Conservation (phyloP, 306 rosid genomes). For the Trifolium repens region DNA sequence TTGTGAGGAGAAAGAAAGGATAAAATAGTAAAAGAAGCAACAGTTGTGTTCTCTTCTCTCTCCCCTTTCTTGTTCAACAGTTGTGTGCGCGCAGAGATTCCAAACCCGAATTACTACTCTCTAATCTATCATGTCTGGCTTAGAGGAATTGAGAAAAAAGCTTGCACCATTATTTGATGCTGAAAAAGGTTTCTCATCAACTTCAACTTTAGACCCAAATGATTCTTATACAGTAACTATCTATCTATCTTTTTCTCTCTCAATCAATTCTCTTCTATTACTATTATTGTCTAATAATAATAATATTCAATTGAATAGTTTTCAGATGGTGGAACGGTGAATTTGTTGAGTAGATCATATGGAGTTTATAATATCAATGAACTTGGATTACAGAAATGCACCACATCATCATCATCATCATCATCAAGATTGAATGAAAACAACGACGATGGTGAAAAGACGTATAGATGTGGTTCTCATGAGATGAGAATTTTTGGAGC, state of each 20-base stretch:
- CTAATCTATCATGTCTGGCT: slow-evolving; percentile 48
- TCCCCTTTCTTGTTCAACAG: too few relatives aligned
- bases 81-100: too few relatives aligned
- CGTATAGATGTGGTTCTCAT: slow-evolving; percentile 72
- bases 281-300: too few relatives aligned
- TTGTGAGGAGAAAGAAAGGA: too few relatives aligned
- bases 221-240: slow-evolving; percentile 80
- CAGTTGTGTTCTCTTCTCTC: too few relatives aligned
- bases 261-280: too few relatives aligned
- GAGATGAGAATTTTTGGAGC: slow-evolving; percentile 97
- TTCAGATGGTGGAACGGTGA: slow-evolving; percentile 90
- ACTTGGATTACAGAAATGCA: slow-evolving; percentile 86
- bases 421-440: slow-evolving; percentile 64
- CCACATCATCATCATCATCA: slow-evolving; percentile 34
- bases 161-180: slow-evolving; percentile 72
- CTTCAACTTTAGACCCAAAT: slow-evolving; percentile 69
- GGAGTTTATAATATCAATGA: slow-evolving; percentile 93
- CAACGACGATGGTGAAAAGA: slow-evolving; percentile 60
- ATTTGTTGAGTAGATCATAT: slow-evolving; percentile 84
- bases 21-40: too few relatives aligned
- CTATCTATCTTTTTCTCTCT: slow-evolving; percentile 37
- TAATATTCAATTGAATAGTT: slow-evolving; percentile 50
- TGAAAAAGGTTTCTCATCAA: slow-evolving; percentile 70
- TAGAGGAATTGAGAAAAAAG: slow-evolving; percentile 87
- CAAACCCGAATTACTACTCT: too few relatives aligned